A percentile compares a stretch with the other conserved stretches of the same genome.
Evolutionary conservation across 495 filamentous ascomycete genomes (phyloP).

Genomic region (Podospora australis): DNA sequence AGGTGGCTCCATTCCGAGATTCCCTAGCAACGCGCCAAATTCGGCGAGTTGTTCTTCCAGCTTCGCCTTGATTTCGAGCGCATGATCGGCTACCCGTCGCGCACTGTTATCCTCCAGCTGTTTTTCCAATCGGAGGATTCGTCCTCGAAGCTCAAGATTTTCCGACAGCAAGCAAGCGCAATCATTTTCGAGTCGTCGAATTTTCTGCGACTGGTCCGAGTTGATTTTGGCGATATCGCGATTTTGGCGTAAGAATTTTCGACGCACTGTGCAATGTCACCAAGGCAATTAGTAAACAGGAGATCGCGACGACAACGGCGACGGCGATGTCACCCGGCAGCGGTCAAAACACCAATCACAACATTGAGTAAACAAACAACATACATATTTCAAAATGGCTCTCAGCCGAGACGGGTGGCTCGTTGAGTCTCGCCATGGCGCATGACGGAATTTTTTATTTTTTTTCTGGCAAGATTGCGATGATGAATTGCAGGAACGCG

Average conservation of each 20-base stretch:
- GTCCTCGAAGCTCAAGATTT: constrained; percentile 76
- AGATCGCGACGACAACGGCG: no score
- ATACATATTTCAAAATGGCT: constrained; percentile 68
- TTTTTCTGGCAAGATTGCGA: not conserved
- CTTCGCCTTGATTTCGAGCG: constrained; percentile 60
- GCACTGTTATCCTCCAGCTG: constrained; percentile 49
- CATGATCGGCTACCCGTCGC: constrained; percentile 50
- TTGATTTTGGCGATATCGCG: constrained; percentile 87
- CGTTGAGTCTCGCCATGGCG: constrained; percentile 88
- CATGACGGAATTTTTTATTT: constrained; percentile 16
- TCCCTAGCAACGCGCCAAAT: constrained; percentile 55
- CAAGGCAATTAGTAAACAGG: not conserved
- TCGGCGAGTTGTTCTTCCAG: constrained; percentile 66
- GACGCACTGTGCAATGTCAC: constrained; percentile 55
- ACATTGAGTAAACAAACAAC: constrained; percentile 26
- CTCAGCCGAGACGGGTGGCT: constrained; percentile 62
- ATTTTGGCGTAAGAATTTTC: constrained; percentile 86
- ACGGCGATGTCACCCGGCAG: no score
- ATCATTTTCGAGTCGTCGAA: constrained; percentile 81
- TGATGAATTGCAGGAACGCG: not conserved
- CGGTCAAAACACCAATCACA: no score
- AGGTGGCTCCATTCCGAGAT: constrained; percentile 49
- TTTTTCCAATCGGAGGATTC: constrained; percentile 66
- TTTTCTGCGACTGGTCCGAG: constrained; percentile 83
- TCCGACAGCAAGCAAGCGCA: constrained; percentile 75